Conservation (phyloP, 768 basidiomycete species). For the Flagelloscypha sp. region DNA sequence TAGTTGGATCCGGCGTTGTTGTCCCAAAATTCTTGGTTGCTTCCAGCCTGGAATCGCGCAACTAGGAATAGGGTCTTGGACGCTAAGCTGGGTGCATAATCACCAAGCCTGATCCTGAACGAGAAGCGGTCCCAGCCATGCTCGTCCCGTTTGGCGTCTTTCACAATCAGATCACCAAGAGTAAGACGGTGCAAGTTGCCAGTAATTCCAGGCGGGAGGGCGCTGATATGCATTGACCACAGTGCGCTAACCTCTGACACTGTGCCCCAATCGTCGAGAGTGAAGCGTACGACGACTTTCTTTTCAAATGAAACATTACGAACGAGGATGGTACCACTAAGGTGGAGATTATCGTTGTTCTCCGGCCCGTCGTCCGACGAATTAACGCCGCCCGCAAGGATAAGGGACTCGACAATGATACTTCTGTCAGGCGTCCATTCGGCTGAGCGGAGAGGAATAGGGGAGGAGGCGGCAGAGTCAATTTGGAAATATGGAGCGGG, state of each 20-base stretch:
- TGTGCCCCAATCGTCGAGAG: conserved; percentile 91
- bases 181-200: conserved; percentile 1
- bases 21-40: conserved; percentile 86
- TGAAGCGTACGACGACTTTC: conserved; percentile 77
- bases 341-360: conserved; percentile 25
- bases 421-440: conserved; percentile 17
- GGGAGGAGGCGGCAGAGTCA: conserved; percentile 12
- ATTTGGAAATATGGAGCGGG: conserved; percentile 11
- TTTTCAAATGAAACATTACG: conserved; percentile 86
- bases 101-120: conserved; percentile 64
- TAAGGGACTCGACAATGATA: conserved; percentile 29
- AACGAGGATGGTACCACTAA: conserved; percentile 74
- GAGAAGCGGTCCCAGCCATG: conserved; percentile 48
- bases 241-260: conserved; percentile 72
- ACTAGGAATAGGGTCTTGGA: conserved; percentile 54
- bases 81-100: conserved; percentile 45
- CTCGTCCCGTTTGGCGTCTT: not conserved
- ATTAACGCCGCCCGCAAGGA: too few species aligned
- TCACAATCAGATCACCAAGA: conserved; percentile 12
- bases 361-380: too few species aligned
- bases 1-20: conserved; percentile 80
- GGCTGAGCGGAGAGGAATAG: conserved; percentile 5
- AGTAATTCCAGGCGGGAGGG: not conserved
- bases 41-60: conserved; percentile 40
- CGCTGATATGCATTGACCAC: not conserved